Percentiles rank a stretch among this genome's conserved stretches.
Conservation (phyloP, 2,329 filamentous ascomycete species). For the Fusarium succisae region DNA sequence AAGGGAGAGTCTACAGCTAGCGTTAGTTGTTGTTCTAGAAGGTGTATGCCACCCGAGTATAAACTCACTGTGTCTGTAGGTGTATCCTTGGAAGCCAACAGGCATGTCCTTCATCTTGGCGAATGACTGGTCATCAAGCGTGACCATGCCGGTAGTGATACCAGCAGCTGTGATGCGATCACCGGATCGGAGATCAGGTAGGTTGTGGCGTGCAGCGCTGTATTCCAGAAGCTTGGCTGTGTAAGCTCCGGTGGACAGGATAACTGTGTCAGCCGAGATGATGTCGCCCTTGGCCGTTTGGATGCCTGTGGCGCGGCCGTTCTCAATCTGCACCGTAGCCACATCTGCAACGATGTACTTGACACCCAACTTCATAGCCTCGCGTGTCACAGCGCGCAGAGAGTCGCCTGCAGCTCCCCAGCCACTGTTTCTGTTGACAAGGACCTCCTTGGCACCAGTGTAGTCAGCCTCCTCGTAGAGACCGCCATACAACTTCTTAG, state of each 20-base stretch:
- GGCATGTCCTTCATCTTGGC: constrained; percentile 60
- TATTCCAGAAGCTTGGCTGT: constrained; percentile 65
- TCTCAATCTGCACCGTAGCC: constrained; percentile 57
- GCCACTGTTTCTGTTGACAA: constrained; percentile 69
- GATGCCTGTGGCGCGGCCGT: constrained; percentile 59
- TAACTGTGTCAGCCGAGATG: constrained; percentile 59
- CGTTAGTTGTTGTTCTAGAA: constrained; percentile 45
- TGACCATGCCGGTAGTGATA: constrained; percentile 66
- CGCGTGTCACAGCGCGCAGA: constrained; percentile 62
- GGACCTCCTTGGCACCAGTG: constrained; percentile 65
- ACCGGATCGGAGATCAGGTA: constrained; percentile 59
- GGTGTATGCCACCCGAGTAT: neutral
- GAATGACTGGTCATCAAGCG: constrained; percentile 58
- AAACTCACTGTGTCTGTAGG: constrained; percentile 48
- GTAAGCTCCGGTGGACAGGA: constrained; percentile 67
- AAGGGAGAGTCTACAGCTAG: constrained; percentile 57
- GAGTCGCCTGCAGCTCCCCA: constrained; percentile 71
- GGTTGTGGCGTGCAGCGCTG: constrained; percentile 58
- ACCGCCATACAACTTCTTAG: constrained; percentile 62
- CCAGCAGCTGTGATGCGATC: constrained; percentile 66
- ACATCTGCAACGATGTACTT: constrained; percentile 66
- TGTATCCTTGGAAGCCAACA: constrained; percentile 55
- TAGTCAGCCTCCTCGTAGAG: constrained; percentile 70
- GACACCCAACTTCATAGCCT: constrained; percentile 64
- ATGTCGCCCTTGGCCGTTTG: constrained; percentile 54